These are phyloP conservation scores for Pyrenula aspistea DNA, from an alignment of 495 filamentous ascomycete species.

Conservation along the genomic window DNA sequence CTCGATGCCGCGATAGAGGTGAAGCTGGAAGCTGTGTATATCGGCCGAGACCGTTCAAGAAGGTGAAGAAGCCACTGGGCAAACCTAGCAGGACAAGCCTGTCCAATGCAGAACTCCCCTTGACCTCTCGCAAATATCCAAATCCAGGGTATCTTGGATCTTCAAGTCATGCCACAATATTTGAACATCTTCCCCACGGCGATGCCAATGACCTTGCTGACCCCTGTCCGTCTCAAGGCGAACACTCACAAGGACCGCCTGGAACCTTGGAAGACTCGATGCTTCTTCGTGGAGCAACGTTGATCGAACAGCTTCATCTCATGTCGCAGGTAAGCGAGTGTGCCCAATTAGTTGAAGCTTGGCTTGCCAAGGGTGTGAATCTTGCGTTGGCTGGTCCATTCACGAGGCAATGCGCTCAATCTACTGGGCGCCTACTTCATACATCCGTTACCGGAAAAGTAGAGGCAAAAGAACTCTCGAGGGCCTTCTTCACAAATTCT, in stretches of 20 bases:
- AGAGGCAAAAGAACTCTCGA: slow-evolving; percentile 19
- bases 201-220: too few relatives aligned
- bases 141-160: slow-evolving; percentile 31
- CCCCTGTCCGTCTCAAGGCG: too few relatives aligned
- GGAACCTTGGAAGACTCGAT: too few relatives aligned
- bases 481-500: slow-evolving; percentile 22
- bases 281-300: too few relatives aligned
- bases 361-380: slow-evolving; percentile 23
- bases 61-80: too few relatives aligned
- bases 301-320: too few relatives aligned
- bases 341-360: slow-evolving; percentile 17
- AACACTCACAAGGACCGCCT: too few relatives aligned
- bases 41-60: slow-evolving; percentile 26
- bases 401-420: slow-evolving; percentile 15
- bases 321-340: slow-evolving; percentile 17
- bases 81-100: too few relatives aligned
- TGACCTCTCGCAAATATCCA: slow-evolving; percentile 20
- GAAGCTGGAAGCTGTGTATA: slow-evolving; percentile 22
- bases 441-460: slow-evolving; percentile 10
- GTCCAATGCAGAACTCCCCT: slow-evolving; percentile 5
- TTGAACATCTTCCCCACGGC: slow-evolving; percentile 26
- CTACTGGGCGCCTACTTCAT: slow-evolving; percentile 16
- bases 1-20: slow-evolving; percentile 19
- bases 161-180: slow-evolving; percentile 30
- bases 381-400: slow-evolving; percentile 23